Base-by-base conservation (phyloP, 352 stramenopile species). In the Globisporangium paddicum region DNA sequence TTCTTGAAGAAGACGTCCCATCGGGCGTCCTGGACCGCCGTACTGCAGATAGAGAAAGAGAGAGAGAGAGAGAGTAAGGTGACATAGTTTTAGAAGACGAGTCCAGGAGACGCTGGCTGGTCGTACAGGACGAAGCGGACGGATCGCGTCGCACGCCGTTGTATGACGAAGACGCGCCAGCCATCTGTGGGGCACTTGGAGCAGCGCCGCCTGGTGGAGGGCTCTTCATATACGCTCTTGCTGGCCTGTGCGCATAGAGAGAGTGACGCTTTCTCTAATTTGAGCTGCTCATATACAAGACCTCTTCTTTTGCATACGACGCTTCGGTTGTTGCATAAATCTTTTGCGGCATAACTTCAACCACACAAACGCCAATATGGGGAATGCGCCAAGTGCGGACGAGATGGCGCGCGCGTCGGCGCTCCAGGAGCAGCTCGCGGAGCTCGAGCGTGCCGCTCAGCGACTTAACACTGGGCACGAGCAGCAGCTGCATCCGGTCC, bases 361-460 rank as follows among this genome's bases (percentile, higher is more conserved):
- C 37, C 3, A 42, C 4, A 37, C 32, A 37, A 13, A 37, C 3
- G 32, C 13, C 7, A 35, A 55, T 44, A 88, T 85, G 78, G 78
- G 76, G 45, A 88, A 88, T 45, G 66, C 55, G 14, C 26, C 46
- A 10, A 86, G 78, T 55, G 34, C 32, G 34, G 70, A 75, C 32
- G 74, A 72, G 45, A 60, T 66, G 16, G 63, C 71, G 48, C 59
- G 56, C n/a, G 63, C 38, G 2, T 42, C 62, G 11, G 54, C 67
- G 41, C 28, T 50, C 47, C 71, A 79, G 3, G 58, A 82, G 32
- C 70, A 89, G 59, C 64, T 89, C 4, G 67, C 59, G 13, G 71
- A 80, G 5, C 78, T 89, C 66, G 62, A 85, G 47, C 66, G 69
- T 13, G 62, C 72, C 35, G 7, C 67, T 77, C n/a, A 69, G 54